These are phyloP conservation scores for Eucalyptus tenuipes DNA, from an alignment of 345 rosid species.

Conservation along the genomic window DNA sequence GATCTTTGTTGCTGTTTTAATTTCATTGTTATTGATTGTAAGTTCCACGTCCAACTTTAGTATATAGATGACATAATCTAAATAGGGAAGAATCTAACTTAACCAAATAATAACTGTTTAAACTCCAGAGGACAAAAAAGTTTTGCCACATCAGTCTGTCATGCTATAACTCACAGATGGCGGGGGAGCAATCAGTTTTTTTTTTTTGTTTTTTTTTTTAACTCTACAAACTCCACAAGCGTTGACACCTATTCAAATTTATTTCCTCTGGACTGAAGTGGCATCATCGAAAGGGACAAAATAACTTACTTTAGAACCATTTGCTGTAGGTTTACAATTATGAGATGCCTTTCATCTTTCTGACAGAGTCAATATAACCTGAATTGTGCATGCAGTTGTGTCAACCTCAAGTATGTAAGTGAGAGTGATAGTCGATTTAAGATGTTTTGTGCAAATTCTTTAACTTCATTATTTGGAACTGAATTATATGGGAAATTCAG, in stretches of 20 bases:
- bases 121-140: not conserved
- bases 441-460: not conserved
- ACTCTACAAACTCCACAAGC: no score
- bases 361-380: not conserved
- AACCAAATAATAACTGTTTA: no score
- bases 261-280: not conserved
- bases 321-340: not conserved
- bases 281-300: not conserved
- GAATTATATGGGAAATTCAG: not conserved
- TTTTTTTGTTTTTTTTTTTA: no score
- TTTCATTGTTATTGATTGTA: not conserved
- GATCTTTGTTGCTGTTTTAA: not conserved
- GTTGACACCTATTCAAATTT: not conserved
- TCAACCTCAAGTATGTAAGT: not conserved
- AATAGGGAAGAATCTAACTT: not conserved
- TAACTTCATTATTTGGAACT: not conserved
- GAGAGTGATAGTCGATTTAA: not conserved
- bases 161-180: not conserved
- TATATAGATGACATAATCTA: not conserved
- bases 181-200: not conserved
- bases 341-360: not conserved
- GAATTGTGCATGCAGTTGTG: not conserved
- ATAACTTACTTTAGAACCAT: not conserved
- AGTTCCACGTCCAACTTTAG: not conserved
- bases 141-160: not conserved